phyloP scores from a whole-genome alignment of 2,329 filamentous ascomycete genomes.

The Fusarium staphyleae region DNA sequence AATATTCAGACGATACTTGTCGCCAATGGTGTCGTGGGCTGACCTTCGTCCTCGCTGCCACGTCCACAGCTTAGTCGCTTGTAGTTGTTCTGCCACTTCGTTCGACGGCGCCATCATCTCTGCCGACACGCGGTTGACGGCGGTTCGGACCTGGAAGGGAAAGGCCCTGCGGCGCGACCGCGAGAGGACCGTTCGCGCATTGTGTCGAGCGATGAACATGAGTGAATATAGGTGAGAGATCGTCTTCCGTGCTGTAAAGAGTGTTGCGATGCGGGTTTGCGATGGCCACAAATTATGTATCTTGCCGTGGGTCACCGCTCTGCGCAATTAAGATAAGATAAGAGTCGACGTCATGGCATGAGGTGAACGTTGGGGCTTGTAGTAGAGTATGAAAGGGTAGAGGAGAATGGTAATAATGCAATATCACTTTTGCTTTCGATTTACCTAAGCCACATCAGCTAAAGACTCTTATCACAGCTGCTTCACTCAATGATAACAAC shows the following conservation, averaged over 20 bases:
- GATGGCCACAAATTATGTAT: conserved; percentile 27
- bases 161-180: conserved; percentile 13
- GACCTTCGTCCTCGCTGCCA: conserved; percentile 20
- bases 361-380: neutral
- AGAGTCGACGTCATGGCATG: neutral
- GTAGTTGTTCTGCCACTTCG: conserved; percentile 35
- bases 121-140: neutral
- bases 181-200: conserved; percentile 23
- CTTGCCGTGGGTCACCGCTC: conserved; percentile 33
- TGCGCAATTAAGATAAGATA: conserved; percentile 10
- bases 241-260: neutral
- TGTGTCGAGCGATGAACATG: conserved; percentile 32
- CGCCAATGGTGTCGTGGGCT: conserved; percentile 13
- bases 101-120: conserved; percentile 14
- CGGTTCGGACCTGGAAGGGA: conserved; percentile 4
- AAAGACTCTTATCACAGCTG: no score
- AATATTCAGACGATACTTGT: conserved; percentile 58
- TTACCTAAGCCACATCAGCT: no score
- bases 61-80: conserved; percentile 41
- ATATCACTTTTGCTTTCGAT: no score
- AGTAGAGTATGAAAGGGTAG: neutral
- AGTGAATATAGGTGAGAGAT: neutral
- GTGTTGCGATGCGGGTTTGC: neutral
- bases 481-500: no score
- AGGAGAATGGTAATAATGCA: no score